Percentiles rank a stretch among this genome's conserved stretches.
Evolutionary conservation across 2,329 filamentous ascomycete species (phyloP).

Genomic region (Fusarium ambrosium): DNA sequence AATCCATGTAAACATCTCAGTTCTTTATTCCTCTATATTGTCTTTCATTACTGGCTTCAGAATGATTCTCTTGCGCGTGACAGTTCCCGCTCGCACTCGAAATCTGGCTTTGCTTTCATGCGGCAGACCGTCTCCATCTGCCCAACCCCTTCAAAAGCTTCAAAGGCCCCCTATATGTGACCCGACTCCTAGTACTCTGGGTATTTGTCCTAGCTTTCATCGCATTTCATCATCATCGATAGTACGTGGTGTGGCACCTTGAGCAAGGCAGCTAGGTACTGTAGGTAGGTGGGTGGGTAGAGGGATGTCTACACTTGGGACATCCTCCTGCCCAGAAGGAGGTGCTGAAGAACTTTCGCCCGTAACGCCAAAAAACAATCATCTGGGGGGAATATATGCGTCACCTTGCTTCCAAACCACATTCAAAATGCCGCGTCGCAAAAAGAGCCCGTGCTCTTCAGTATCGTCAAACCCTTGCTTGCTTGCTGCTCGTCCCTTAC

Average conservation of each 20-base stretch:
- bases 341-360: constrained; percentile 42
- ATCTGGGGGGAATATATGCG: constrained; percentile 48
- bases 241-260: constrained; percentile 22
- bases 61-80: constrained; percentile 27
- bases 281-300: constrained; percentile 11
- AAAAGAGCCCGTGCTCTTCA: constrained; percentile 36
- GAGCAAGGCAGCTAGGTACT: constrained; percentile 20
- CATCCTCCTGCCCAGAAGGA: constrained; percentile 39
- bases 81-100: constrained; percentile 36
- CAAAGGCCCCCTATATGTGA: constrained; percentile 19
- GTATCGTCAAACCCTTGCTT: constrained; percentile 14
- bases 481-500: constrained; percentile 53
- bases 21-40: constrained; percentile 41
- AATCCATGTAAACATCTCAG: constrained; percentile 17
- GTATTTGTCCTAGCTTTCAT: constrained; percentile 39
- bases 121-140: constrained; percentile 15
- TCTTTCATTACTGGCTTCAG: constrained; percentile 32
- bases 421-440: constrained; percentile 42
- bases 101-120: constrained; percentile 34
- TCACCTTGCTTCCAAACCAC: constrained; percentile 43
- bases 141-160: constrained; percentile 24
- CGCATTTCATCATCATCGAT: constrained; percentile 45
- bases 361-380: constrained; percentile 47
- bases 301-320: constrained; percentile 13
- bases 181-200: constrained; percentile 30